These are phyloP conservation scores for Kregervanrija pseudodelftensis DNA, from an alignment of 805 yeast genomes.

Conservation along the genomic window DNA sequence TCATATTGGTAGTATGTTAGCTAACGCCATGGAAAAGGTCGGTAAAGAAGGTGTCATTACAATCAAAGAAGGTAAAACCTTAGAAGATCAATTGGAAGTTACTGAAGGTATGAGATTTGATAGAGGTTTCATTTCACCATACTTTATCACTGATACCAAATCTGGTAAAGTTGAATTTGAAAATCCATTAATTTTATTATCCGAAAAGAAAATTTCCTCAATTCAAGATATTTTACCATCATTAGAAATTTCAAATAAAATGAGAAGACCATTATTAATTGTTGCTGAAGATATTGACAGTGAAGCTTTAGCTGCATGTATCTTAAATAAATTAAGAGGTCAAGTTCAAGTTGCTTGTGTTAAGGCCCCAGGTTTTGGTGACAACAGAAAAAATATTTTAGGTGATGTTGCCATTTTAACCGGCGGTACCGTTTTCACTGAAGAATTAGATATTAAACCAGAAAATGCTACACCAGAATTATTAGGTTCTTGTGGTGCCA, in stretches of 20 bases:
- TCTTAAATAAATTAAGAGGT: conserved; percentile 94
- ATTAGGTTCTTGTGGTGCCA: conserved; percentile 85
- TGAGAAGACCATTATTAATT: conserved; percentile 87
- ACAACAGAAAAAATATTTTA: conserved; percentile 91
- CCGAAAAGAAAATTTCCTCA: conserved; percentile 88
- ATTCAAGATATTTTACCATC: conserved; percentile 91
- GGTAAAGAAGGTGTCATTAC: conserved; percentile 99
- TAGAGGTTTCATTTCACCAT: conserved; percentile 95
- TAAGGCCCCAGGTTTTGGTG: conserved; percentile 99
- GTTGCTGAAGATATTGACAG: conserved; percentile 96
- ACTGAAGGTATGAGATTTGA: conserved; percentile 98
- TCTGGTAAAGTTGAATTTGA: conserved; percentile 91
- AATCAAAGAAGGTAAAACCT: conserved; percentile 93
- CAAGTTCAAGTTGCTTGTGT: conserved; percentile 97
- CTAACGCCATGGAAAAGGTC: conserved; percentile 96
- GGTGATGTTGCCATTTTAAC: conserved; percentile 94
- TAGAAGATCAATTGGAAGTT: conserved; percentile 93
- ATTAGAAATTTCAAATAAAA: conserved; percentile 85
- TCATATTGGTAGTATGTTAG: conserved; percentile 85
- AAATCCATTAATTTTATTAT: conserved; percentile 79
- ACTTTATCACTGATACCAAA: conserved; percentile 91
- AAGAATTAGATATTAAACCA: conserved; percentile 92
- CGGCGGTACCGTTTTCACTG: conserved; percentile 89
- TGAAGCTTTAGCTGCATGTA: conserved; percentile 97
- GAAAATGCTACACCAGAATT: conserved; percentile 87